phyloP scores from a whole-genome alignment of 257 asterid genomes.

The Ehretia macrophylla region DNA sequence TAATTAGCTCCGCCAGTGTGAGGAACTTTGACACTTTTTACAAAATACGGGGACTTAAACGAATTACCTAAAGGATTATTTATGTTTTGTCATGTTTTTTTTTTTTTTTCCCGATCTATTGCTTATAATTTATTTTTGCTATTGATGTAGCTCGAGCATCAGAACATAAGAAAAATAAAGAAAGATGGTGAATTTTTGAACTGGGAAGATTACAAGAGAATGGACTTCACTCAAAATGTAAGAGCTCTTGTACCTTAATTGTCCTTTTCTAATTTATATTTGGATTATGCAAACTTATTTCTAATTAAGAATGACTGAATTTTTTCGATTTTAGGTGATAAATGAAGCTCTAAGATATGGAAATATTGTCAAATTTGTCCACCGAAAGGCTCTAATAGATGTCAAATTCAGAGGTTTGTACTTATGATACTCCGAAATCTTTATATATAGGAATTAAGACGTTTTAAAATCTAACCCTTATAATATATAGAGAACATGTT shows the following conservation, averaged over 20 bases:
- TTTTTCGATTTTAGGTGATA: constrained; percentile 49
- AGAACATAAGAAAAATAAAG: constrained; percentile 56
- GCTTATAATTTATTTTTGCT: neutral
- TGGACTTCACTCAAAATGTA: constrained; percentile 71
- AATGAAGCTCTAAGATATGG: constrained; percentile 85
- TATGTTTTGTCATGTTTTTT: too few relatives aligned
- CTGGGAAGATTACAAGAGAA: constrained; percentile 70
- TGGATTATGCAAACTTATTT: neutral
- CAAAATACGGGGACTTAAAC: too few relatives aligned
- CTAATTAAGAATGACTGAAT: neutral
- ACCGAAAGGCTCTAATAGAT: constrained; percentile 83
- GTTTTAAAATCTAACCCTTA: too few relatives aligned
- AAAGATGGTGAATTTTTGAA: constrained; percentile 38
- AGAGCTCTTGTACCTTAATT: constrained; percentile 1
- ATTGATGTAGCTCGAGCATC: constrained; percentile 50
- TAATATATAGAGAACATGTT: too few relatives aligned
- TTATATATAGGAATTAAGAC: too few relatives aligned
- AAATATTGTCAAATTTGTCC: constrained; percentile 83
- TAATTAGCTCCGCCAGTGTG: too few relatives aligned
- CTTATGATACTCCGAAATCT: too few relatives aligned
- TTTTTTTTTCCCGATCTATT: neutral
- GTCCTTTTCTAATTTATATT: neutral
- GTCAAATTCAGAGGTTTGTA: constrained; percentile 61
- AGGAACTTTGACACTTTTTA: too few relatives aligned
- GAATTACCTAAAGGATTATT: too few relatives aligned